A percentile compares a stretch with the other conserved stretches of the same genome.
phyloP scores from a whole-genome alignment of 2,329 filamentous ascomycete species.

The Diaporthe sp. region DNA sequence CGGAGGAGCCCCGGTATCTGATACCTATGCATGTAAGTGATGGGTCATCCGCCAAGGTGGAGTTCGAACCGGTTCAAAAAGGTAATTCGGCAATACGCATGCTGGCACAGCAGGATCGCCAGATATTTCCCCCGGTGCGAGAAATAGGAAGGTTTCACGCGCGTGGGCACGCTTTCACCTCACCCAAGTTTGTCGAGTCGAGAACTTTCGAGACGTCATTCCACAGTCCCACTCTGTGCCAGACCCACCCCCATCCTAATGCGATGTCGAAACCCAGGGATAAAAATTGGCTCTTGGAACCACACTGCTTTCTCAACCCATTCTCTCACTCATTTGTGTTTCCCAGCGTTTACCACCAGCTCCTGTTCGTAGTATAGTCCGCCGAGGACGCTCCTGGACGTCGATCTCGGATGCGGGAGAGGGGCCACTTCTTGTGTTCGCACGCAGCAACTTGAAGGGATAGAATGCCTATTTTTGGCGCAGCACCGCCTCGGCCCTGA shows the following conservation, averaged over 20 bases:
- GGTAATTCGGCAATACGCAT: background rate
- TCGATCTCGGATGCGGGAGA: background rate
- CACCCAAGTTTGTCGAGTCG: background rate
- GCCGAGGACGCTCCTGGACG: background rate
- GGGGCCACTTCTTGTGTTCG: background rate
- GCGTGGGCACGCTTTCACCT: background rate
- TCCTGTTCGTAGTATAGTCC: background rate
- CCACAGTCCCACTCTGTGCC: constrained; percentile 1
- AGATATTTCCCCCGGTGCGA: background rate
- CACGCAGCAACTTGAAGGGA: background rate
- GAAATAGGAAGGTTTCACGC: background rate
- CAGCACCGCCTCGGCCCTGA: background rate
- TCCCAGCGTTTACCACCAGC: background rate
- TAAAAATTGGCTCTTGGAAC: background rate
- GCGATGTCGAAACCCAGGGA: background rate
- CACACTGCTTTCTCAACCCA: background rate
- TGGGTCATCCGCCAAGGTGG: background rate
- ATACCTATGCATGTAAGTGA: background rate
- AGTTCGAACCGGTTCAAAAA: background rate
- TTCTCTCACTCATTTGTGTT: background rate
- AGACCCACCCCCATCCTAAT: constrained; percentile 17
- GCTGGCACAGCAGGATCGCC: background rate
- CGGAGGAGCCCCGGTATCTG: background rate
- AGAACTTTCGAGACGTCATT: constrained; percentile 11
- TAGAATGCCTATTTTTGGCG: background rate